phyloP scores from a whole-genome alignment of 148 eudicot species.

The Polygonum maritimum region DNA sequence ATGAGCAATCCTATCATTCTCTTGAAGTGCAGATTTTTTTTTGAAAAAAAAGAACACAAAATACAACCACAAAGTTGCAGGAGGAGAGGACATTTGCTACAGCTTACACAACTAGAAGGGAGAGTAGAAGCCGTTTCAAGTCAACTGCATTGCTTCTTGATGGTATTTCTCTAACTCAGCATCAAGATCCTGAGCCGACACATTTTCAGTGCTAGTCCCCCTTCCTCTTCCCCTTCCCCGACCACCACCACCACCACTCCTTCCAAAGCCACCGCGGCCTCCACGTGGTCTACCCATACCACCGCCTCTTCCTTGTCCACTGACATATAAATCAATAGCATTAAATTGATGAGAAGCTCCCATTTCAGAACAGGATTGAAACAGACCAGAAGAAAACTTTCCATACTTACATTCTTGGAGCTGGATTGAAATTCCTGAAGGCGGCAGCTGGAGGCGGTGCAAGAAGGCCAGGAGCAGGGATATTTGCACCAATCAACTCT shows the following conservation, averaged over 20 bases:
- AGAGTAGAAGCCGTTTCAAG: not conserved
- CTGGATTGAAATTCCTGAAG: conserved; percentile 7
- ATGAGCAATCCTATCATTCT: not conserved
- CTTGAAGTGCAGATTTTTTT: not conserved
- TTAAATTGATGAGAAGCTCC: not conserved
- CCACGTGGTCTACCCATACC: conserved; percentile 50
- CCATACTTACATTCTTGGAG: conserved; percentile 20
- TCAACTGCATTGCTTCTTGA: conserved; percentile 50
- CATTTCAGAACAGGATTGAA: not conserved
- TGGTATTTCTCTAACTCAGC: conserved; percentile 94
- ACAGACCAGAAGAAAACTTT: not conserved
- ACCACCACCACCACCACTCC: conserved; percentile 42
- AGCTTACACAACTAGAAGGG: not conserved
- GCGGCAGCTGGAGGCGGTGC: not conserved
- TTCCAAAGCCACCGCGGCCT: conserved; percentile 36
- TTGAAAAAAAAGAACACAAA: not conserved
- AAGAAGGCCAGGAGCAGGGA: conserved; percentile 6
- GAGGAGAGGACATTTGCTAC: conserved; percentile 14
- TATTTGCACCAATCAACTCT: conserved; percentile 40
- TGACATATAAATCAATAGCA: conserved; percentile 17
- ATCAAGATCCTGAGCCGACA: conserved; percentile 83
- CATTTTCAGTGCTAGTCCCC: conserved; percentile 31
- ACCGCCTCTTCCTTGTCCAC: conserved; percentile 74
- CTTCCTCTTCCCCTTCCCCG: conserved; percentile 40
- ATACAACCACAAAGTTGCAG: conserved; percentile 20